Evolutionary conservation across 2,329 filamentous ascomycete genomes (phyloP), one percentile per base, ranked within the genome.

Genomic region (Amylocarpus encephaloides): DNA sequence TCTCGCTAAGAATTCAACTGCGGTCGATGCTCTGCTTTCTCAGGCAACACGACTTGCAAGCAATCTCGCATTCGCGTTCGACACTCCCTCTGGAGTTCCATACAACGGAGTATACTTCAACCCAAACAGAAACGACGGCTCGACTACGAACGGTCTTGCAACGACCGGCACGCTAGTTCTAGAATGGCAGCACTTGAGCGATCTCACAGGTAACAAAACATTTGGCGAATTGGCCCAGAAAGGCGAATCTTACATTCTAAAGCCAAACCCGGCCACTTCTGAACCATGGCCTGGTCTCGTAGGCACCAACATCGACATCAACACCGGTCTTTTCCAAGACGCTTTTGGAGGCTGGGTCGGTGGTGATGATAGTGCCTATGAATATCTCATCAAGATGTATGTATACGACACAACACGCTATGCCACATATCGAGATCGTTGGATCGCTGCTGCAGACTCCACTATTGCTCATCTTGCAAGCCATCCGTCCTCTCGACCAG

Each of bases 361-460:
- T 45, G 85, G 86, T 6, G 78, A 78, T 29, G 88, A 94, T 66
- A 88, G 82, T 39, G 94, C 85, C 70, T 95, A 94, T 70, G 88
- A 94, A 69, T 94, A 94, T 62, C 77, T 95, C 30, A 84, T 95
- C 67, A 95, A 95, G 73, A 92, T 93, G 86, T 94, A 83, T 61
- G 68, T 92, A 48, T 94, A 94, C 66, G 85, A 92, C 63, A 74
- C 80, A 0, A 59, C 66, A 5, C 75, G 80, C 2, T 94, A 86
- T 61, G 68, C 62, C 1, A 54, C 67, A 2, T 89, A 92, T 70
- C 81, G 76, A 60, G 83, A 91, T 55, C 80, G 81, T 43, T 95
- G 88, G 88, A 70, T 88, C 38, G 64, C 74, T 1, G 88, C 88
- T 1, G 86, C 83, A 46, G 83, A 94, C 59, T 89, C 85, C 6